These are phyloP conservation scores for Globisporangium takayamanum DNA, from an alignment of 352 stramenopile species.

Conservation along the genomic window DNA sequence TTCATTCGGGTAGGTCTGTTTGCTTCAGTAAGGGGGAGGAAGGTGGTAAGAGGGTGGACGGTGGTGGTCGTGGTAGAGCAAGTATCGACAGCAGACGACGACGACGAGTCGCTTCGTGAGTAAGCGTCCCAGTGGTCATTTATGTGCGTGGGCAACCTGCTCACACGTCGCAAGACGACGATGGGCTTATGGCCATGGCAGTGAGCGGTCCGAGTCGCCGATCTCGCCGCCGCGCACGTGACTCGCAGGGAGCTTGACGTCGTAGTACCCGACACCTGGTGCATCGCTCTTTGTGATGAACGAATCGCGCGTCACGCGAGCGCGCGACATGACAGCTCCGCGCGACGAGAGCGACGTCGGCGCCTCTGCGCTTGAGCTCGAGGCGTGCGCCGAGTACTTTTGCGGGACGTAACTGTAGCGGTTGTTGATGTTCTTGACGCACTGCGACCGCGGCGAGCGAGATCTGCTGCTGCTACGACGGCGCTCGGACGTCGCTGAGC, in stretches of 20 bases:
- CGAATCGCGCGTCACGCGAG: conserved; percentile 52
- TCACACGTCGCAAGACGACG: not conserved
- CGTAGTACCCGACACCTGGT: conserved; percentile 71
- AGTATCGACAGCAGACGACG: not conserved
- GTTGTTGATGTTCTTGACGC: conserved; percentile 45
- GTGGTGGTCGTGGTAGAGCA: not conserved
- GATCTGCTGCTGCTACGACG: conserved; percentile 15
- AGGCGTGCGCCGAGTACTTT: conserved; percentile 33
- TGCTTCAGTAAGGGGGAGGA: not conserved
- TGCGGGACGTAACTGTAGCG: conserved; percentile 69
- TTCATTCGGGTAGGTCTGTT: not conserved
- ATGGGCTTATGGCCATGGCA: conserved; percentile 43
- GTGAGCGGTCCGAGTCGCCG: conserved; percentile 58
- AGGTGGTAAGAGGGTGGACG: too few species aligned
- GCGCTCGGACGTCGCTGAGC: conserved; percentile 39
- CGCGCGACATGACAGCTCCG: conserved; percentile 61
- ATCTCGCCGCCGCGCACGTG: conserved; percentile 71
- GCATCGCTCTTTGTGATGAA: conserved; percentile 69
- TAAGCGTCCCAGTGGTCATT: too few species aligned
- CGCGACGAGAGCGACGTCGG: conserved; percentile 55
- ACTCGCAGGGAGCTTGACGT: conserved; percentile 51
- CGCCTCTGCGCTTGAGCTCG: conserved; percentile 21
- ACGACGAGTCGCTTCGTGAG: not conserved
- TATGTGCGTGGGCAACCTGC: not conserved
- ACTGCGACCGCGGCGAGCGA: conserved; percentile 33